Evolutionary conservation across 148 eudicot species (phyloP).

Genomic region (Suaeda aralocaspica): DNA sequence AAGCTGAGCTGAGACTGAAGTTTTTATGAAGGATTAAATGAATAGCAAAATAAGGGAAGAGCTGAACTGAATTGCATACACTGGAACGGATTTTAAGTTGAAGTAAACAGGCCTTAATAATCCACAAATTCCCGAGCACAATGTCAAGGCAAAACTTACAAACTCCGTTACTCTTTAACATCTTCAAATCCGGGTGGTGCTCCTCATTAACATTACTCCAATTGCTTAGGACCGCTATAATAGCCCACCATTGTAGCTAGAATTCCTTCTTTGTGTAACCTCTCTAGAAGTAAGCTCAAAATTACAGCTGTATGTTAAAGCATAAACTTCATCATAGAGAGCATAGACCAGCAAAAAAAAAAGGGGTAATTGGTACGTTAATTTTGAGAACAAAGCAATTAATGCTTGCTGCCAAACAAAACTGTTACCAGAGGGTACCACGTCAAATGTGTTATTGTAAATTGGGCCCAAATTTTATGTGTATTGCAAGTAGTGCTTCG

Average conservation of each 20-base stretch:
- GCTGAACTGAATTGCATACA: too few relatives aligned
- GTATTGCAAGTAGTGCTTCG: neutral
- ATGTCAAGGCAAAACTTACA: too few relatives aligned
- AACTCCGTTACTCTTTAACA: too few relatives aligned
- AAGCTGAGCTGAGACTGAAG: too few relatives aligned
- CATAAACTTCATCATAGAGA: neutral
- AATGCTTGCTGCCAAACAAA: neutral
- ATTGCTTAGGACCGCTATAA: too few relatives aligned
- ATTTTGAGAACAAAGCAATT: neutral
- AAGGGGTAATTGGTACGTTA: neutral
- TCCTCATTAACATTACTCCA: too few relatives aligned
- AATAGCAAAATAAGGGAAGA: too few relatives aligned
- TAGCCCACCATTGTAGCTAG: neutral
- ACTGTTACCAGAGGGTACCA: conserved; percentile 2
- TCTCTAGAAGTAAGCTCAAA: neutral
- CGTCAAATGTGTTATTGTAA: neutral
- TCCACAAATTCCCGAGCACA: too few relatives aligned
- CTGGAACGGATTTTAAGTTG: too few relatives aligned
- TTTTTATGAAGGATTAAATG: too few relatives aligned
- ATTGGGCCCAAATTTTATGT: neutral
- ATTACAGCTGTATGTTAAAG: conserved; percentile 1
- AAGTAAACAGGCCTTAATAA: too few relatives aligned
- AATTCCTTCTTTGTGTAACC: neutral
- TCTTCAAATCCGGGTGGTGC: too few relatives aligned
- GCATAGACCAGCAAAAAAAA: neutral